phyloP scores from a whole-genome alignment of 2,329 filamentous ascomycete genomes.

The Aspergillus sp. region DNA sequence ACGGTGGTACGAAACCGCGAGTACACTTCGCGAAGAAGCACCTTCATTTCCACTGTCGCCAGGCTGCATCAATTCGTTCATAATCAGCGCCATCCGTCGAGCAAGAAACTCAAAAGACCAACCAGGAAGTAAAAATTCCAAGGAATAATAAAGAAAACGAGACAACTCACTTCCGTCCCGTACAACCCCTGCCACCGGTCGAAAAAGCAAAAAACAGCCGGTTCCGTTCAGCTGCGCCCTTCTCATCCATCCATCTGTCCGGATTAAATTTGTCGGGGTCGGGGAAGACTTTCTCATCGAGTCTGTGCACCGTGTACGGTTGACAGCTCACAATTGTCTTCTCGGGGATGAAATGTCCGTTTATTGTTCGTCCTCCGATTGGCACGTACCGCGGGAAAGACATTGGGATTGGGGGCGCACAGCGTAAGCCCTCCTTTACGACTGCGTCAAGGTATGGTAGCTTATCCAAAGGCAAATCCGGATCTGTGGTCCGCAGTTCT shows the following conservation, averaged over 20 bases:
- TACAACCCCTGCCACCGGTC: conserved; percentile 63
- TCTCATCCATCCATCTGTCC: conserved; percentile 38
- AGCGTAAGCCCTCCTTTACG: conserved; percentile 61
- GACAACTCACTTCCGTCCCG: conserved; percentile 54
- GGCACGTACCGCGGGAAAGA: conserved; percentile 50
- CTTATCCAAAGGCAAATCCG: conserved; percentile 31
- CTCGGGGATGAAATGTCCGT: conserved; percentile 34
- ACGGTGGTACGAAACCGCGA: conserved; percentile 54
- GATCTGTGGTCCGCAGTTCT: conserved; percentile 51
- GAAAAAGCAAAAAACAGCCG: conserved; percentile 66
- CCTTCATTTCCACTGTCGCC: conserved; percentile 68
- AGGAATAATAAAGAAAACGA: too few species aligned
- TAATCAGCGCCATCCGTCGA: background rate
- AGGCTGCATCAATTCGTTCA: conserved; percentile 43
- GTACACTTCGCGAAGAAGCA: conserved; percentile 63
- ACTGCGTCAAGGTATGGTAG: conserved; percentile 64
- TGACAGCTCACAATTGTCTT: conserved; percentile 41
- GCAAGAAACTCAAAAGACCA: background rate
- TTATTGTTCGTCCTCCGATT: conserved; percentile 41
- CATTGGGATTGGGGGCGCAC: conserved; percentile 54
- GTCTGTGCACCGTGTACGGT: conserved; percentile 39
- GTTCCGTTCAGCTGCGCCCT: conserved; percentile 41
- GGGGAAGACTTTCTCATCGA: conserved; percentile 30
- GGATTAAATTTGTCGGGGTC: conserved; percentile 31
- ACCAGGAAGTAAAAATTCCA: background rate